Evolutionary conservation across 768 basidiomycete species (phyloP).

Genomic region (Suillus paluster): DNA sequence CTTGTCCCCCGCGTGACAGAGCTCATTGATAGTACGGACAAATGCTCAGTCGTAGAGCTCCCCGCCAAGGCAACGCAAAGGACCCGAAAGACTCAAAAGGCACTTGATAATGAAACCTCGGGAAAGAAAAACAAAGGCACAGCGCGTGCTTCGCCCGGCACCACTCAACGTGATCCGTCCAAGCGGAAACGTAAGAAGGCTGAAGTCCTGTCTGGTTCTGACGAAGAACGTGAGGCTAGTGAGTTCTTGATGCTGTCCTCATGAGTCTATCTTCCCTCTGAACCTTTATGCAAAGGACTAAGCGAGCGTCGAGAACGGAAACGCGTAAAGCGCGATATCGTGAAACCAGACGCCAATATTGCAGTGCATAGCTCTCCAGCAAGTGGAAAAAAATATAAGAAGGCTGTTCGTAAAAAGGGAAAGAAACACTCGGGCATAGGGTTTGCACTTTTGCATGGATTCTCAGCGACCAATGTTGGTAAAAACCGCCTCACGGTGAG

Average conservation of each 20-base stretch:
- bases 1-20: slow-evolving; percentile 51
- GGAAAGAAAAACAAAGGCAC: not conserved
- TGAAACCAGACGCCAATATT: slow-evolving; percentile 34
- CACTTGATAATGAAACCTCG: not conserved
- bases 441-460: slow-evolving; percentile 41
- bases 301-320: slow-evolving; percentile 68
- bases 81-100: slow-evolving; percentile 16
- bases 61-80: slow-evolving; percentile 1
- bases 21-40: not conserved
- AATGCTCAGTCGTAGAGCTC: not conserved
- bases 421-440: slow-evolving; percentile 27
- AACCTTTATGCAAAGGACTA: slow-evolving; percentile 48
- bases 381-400: slow-evolving; percentile 14
- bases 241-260: slow-evolving; percentile 18
- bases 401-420: slow-evolving; percentile 18
- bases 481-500: slow-evolving; percentile 41
- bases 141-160: not conserved
- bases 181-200: slow-evolving; percentile 28
- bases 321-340: slow-evolving; percentile 58
- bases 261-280: not conserved
- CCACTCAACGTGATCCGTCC: slow-evolving; percentile 11
- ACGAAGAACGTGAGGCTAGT: slow-evolving; percentile 44
- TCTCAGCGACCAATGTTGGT: slow-evolving; percentile 42
- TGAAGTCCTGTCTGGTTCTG: slow-evolving; percentile 23
- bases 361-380: slow-evolving; percentile 13